phyloP scores from a whole-genome alignment of 2,329 filamentous ascomycete species.

The Botryosphaeria dothidea region DNA sequence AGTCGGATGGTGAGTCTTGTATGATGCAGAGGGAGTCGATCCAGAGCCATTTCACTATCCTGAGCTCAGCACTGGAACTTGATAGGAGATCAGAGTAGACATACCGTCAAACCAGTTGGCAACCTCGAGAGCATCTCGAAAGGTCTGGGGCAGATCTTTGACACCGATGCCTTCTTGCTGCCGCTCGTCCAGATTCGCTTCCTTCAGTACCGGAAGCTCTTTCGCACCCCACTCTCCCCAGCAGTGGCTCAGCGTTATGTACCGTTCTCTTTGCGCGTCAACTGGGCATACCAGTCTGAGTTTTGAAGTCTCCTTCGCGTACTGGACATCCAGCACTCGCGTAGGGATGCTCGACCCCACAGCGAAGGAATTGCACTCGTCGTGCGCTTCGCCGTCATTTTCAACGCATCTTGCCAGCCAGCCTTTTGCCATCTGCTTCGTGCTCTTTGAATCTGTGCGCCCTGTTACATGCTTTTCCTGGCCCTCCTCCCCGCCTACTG shows the following conservation, averaged over 20 bases:
- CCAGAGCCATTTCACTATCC: neutral
- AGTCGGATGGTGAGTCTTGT: neutral
- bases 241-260: neutral
- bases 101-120: neutral
- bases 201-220: neutral
- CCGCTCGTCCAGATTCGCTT: neutral
- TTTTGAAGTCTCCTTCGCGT: neutral
- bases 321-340: neutral
- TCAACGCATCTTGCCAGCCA: neutral
- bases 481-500: neutral
- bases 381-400: neutral
- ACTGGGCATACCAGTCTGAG: neutral
- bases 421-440: neutral
- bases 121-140: neutral
- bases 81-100: too few species aligned
- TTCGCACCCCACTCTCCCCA: neutral
- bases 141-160: neutral
- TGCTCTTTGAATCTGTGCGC: neutral
- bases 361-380: neutral
- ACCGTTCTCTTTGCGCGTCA: neutral
- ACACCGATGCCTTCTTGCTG: neutral
- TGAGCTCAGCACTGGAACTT: neutral
- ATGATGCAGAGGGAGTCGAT: neutral
- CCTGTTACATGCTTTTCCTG: neutral
- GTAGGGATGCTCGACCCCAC: neutral